phyloP scores from a whole-genome alignment of 208 protist species.

The Trypanosoma scelopori region DNA sequence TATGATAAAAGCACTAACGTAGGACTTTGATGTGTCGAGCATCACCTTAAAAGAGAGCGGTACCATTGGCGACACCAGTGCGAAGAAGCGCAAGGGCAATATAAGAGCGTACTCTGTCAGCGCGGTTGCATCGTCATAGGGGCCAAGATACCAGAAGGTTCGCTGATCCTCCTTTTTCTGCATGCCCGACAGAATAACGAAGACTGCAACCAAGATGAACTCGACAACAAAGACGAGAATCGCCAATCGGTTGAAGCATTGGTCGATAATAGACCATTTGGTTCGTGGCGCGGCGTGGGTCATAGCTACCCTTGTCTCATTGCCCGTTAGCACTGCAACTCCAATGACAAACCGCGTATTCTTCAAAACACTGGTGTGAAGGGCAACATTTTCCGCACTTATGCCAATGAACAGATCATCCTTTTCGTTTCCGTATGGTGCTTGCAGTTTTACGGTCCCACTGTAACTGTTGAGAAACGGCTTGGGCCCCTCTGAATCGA shows the following conservation, averaged over 20 bases:
- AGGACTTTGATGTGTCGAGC: constrained; percentile 90
- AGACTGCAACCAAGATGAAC: constrained; percentile 74
- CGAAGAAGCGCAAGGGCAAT: constrained; percentile 88
- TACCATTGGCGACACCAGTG: constrained; percentile 94
- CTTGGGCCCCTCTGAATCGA: constrained; percentile 67
- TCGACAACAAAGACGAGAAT: constrained; percentile 91
- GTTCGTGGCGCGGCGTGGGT: constrained; percentile 71
- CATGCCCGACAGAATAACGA: constrained; percentile 54
- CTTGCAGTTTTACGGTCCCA: constrained; percentile 31
- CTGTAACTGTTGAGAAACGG: constrained; percentile 56
- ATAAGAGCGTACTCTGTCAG: constrained; percentile 61
- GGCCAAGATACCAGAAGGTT: constrained; percentile 65
- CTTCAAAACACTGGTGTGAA: constrained; percentile 63
- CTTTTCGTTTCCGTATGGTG: constrained; percentile 13
- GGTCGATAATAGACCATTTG: constrained; percentile 92
- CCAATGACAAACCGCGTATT: constrained; percentile 87
- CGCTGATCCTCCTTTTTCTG: constrained; percentile 29
- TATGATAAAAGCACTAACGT: constrained; percentile 80
- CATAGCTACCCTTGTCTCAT: constrained; percentile 90
- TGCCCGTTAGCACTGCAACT: constrained; percentile 91
- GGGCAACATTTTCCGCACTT: constrained; percentile 71
- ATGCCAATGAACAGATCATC: constrained; percentile 26
- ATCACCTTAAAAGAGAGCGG: constrained; percentile 96
- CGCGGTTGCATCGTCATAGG: constrained; percentile 7
- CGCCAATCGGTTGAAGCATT: constrained; percentile 71